Evolutionary conservation across 306 rosid genomes (phyloP).

Genomic region (Crataegus laevigata): DNA sequence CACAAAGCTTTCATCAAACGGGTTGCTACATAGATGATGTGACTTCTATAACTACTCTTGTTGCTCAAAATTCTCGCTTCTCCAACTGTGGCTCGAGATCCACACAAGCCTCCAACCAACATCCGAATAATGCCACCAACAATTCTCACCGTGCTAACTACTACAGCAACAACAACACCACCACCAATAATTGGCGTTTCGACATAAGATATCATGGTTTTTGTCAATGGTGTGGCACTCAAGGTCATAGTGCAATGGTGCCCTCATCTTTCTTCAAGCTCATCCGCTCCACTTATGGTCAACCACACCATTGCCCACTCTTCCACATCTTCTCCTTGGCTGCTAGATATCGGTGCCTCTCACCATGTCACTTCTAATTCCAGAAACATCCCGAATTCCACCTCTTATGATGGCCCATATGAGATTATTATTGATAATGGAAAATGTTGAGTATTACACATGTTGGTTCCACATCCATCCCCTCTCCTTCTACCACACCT

Average conservation of each 20-base stretch:
- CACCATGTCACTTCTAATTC: background rate
- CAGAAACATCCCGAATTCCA: background rate
- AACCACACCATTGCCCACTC: background rate
- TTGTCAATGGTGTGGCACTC: background rate
- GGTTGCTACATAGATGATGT: background rate
- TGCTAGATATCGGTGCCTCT: background rate
- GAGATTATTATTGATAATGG: background rate
- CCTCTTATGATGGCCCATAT: background rate
- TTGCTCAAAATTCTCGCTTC: background rate
- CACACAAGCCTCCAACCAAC: background rate
- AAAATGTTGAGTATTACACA: background rate
- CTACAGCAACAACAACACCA: background rate
- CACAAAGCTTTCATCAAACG: background rate
- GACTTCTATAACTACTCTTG: background rate
- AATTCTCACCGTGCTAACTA: background rate
- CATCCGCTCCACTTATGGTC: background rate
- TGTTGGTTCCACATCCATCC: background rate
- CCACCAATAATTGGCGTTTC: background rate
- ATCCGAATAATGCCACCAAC: background rate
- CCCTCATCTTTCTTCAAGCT: background rate
- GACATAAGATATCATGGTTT: background rate
- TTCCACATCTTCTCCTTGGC: background rate
- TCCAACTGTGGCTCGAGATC: rapidly evolving
- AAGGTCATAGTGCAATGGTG: background rate
- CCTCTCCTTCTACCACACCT: background rate